These are phyloP conservation scores for Hypoxylon rickii DNA, from an alignment of 495 filamentous ascomycete genomes.

Conservation along the genomic window DNA sequence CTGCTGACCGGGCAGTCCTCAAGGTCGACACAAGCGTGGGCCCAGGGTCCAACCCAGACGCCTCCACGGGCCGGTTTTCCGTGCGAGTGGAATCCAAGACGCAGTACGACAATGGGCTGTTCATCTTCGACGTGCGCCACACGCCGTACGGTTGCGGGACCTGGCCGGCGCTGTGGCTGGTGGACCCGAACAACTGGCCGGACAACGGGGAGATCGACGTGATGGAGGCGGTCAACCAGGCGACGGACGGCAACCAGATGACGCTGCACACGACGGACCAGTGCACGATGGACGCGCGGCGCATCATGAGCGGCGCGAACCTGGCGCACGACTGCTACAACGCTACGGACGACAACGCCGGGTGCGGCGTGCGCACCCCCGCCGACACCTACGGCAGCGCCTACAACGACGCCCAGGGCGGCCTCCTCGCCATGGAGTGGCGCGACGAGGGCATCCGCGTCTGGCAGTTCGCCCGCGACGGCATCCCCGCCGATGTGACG, in stretches of 20 bases:
- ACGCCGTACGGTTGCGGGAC: slow-evolving; percentile 62
- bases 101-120: slow-evolving; percentile 59
- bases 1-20: slow-evolving; percentile 47
- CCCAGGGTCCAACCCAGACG: slow-evolving; percentile 34
- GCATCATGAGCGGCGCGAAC: slow-evolving; percentile 51
- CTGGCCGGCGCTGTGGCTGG: slow-evolving; percentile 65
- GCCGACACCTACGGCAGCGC: slow-evolving; percentile 54
- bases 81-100: slow-evolving; percentile 59
- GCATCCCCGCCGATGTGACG: slow-evolving; percentile 58
- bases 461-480: slow-evolving; percentile 61
- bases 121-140: slow-evolving; percentile 64
- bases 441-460: slow-evolving; percentile 61
- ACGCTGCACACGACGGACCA: slow-evolving; percentile 66
- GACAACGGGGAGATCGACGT: slow-evolving; percentile 73
- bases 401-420: slow-evolving; percentile 64
- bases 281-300: slow-evolving; percentile 60
- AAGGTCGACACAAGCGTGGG: slow-evolving; percentile 51
- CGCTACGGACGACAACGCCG: slow-evolving; percentile 55
- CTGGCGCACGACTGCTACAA: slow-evolving; percentile 60
- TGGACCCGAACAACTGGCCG: slow-evolving; percentile 64
- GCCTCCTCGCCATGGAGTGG: slow-evolving; percentile 69
- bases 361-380: slow-evolving; percentile 55
- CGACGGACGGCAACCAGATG: slow-evolving; percentile 59
- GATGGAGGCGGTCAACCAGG: slow-evolving; percentile 70
- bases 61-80: slow-evolving; percentile 55